Base-by-base conservation (phyloP, 2,329 filamentous ascomycete species). In the Diaporthe velutina region DNA sequence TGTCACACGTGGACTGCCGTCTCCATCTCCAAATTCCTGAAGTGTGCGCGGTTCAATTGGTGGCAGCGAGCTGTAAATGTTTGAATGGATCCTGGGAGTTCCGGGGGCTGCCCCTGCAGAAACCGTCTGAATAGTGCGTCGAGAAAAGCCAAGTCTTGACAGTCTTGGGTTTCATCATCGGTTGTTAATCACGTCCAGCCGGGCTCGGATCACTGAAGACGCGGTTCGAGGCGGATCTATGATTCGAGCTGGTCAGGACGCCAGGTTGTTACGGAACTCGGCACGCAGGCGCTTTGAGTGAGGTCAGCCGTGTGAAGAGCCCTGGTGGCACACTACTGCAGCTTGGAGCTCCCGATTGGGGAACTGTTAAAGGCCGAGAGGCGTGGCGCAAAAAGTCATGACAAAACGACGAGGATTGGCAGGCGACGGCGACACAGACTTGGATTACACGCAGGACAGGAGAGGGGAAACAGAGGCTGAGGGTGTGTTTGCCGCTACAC, bases 161-260 rank as follows among this genome's bases (percentile, higher is more conserved):
- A 68, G 61, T 58, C 38, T 38, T 40, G 58, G 60, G 72, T 74
- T 74, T 74, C 72, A 74, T 71, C 61, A 40, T 28, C 45, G 45
- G 48, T 30, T 40, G 30, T 54, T 54, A 22, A 28, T 40, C 45
- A 15, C 30, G 17, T 54, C 22, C 64, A 35, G 48, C 8, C 48
- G 64, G 48, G 48, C 66, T 38, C 66, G 66, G 66, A 45, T 57
- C 55, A 58, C 48, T 13, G 71, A 17, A 64, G 57, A 64, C 58
- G 64, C 64, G 64, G 66, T 71, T 68, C 72, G 66, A 48, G 55
- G 40, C 30, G 38, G 38, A 40, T 10, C 61, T 48, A 13, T 66
- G 57, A 68, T 73, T 58, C 60, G 60, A 54, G 38, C 12, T 48
- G 45, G 25, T 30, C 19, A 28, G 38, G 54, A 48, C 54, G 64